Evolutionary conservation across 2,329 filamentous ascomycete species (phyloP).

Genomic region (Lecanosticta acicola): DNA sequence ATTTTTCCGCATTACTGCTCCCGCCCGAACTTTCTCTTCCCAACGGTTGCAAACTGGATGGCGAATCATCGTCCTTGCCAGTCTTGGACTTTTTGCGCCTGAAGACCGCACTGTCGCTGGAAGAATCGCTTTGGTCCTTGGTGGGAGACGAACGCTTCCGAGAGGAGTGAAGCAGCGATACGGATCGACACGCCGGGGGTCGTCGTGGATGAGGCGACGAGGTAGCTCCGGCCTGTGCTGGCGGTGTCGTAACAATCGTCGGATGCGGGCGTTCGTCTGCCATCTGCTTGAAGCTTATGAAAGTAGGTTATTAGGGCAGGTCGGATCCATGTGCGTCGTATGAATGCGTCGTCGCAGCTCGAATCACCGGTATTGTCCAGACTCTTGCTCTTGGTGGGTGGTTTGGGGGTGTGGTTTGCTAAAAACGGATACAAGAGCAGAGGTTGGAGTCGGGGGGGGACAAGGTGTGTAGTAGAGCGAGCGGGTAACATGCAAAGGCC

Average conservation of each 20-base stretch:
- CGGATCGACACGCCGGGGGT: slow-evolving; percentile 41
- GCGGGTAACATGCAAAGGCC: neutral
- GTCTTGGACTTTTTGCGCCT: slow-evolving; percentile 5
- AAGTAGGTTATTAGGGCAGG: neutral
- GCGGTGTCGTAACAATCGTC: slow-evolving; percentile 21
- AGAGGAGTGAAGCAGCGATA: slow-evolving; percentile 42
- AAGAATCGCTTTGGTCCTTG: slow-evolving; percentile 19
- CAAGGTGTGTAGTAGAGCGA: neutral
- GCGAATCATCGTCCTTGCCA: slow-evolving; percentile 26
- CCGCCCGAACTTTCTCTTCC: slow-evolving; percentile 44
- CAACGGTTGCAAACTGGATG: slow-evolving; percentile 37
- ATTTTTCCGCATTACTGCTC: slow-evolving; percentile 48
- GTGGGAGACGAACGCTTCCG: slow-evolving; percentile 9
- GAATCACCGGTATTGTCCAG: neutral
- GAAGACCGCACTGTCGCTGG: slow-evolving; percentile 12
- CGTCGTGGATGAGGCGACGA: slow-evolving; percentile 30
- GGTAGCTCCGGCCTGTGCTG: slow-evolving; percentile 7
- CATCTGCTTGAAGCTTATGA: slow-evolving; percentile 3
- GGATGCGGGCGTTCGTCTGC: slow-evolving; percentile 11
- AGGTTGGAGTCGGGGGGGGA: neutral
- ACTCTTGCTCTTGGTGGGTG: neutral
- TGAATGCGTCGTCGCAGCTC: neutral
- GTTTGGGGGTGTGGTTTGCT: neutral
- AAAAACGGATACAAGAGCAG: neutral
- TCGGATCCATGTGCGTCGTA: slow-evolving; percentile 4